Conservation (phyloP, 2,329 filamentous ascomycete genomes). For the Botrytis deweyae region DNA sequence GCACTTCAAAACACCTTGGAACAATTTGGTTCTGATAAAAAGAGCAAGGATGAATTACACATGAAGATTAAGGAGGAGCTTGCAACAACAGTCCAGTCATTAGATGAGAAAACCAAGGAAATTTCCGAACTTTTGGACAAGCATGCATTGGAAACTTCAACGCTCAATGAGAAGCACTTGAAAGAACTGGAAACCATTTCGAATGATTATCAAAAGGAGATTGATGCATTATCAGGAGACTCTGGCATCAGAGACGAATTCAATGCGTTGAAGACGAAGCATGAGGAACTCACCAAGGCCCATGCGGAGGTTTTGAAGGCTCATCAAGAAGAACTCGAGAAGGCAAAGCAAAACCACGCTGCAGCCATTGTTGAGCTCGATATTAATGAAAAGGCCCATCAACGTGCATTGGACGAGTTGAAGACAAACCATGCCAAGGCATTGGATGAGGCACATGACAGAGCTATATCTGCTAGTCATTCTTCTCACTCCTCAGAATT, state of each 20-base stretch:
- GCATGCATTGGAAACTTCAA: slow-evolving; percentile 50
- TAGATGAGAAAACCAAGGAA: slow-evolving; percentile 39
- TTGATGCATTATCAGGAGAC: slow-evolving; percentile 61
- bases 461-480: slow-evolving; percentile 48
- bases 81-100: slow-evolving; percentile 31
- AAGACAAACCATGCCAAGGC: slow-evolving; percentile 58
- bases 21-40: slow-evolving; percentile 46
- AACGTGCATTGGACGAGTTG: slow-evolving; percentile 55
- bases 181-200: slow-evolving; percentile 58
- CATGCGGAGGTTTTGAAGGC: slow-evolving; percentile 32
- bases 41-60: slow-evolving; percentile 37
- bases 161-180: slow-evolving; percentile 47
- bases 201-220: slow-evolving; percentile 63
- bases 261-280: slow-evolving; percentile 57
- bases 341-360: slow-evolving; percentile 34
- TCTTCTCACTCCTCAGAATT: slow-evolving; percentile 52
- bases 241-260: slow-evolving; percentile 65
- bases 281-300: slow-evolving; percentile 48
- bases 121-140: slow-evolving; percentile 51
- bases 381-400: slow-evolving; percentile 52
- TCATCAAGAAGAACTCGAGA: slow-evolving; percentile 32
- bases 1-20: slow-evolving; percentile 51
- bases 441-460: slow-evolving; percentile 55
- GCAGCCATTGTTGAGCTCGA: slow-evolving; percentile 40
- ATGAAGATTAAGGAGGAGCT: slow-evolving; percentile 37